These are phyloP conservation scores for Penicillium maclennaniae DNA, from an alignment of 495 filamentous ascomycete species.

Conservation along the genomic window DNA sequence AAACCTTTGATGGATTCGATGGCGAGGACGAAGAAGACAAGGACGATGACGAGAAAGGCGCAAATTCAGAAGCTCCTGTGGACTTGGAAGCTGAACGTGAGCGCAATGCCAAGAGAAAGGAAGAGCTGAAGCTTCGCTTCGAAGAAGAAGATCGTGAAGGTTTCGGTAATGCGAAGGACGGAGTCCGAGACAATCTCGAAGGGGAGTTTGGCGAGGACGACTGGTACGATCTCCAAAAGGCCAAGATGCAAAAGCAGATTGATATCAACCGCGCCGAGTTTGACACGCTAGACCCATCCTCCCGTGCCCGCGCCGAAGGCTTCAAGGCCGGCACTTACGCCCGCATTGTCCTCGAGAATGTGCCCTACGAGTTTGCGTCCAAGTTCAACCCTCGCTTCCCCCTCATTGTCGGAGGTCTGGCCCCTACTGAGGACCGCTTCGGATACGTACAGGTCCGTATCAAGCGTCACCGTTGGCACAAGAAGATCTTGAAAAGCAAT, in stretches of 20 bases:
- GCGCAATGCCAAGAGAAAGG: conserved; percentile 85
- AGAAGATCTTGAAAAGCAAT: conserved; percentile 96
- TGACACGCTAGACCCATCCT: conserved; percentile 73
- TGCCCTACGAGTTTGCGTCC: conserved; percentile 87
- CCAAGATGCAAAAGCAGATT: conserved; percentile 86
- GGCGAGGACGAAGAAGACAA: conserved; percentile 35
- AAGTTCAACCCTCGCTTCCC: conserved; percentile 83
- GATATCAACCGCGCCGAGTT: conserved; percentile 94
- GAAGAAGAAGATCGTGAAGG: conserved; percentile 97
- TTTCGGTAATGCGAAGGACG: conserved; percentile 78
- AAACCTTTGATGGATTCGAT: conserved; percentile 46
- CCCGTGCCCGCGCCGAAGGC: conserved; percentile 79
- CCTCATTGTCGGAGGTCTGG: conserved; percentile 83
- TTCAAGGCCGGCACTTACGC: conserved; percentile 92
- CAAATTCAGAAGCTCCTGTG: conserved; percentile 29
- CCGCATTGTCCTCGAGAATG: conserved; percentile 78
- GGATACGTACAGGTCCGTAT: conserved; percentile 94
- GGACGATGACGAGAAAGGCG: conserved; percentile 23
- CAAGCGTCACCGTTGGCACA: conserved; percentile 97
- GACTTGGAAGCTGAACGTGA: conserved; percentile 80
- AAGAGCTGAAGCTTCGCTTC: conserved; percentile 89
- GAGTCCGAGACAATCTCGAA: conserved; percentile 56
- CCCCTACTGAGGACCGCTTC: conserved; percentile 89
- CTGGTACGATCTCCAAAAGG: conserved; percentile 97
- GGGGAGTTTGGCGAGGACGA: conserved; percentile 92